Evolutionary conservation across 2,329 filamentous ascomycete species (phyloP), one percentile per base, ranked within the genome.

Genomic region (Neodidymelliopsis sp.): DNA sequence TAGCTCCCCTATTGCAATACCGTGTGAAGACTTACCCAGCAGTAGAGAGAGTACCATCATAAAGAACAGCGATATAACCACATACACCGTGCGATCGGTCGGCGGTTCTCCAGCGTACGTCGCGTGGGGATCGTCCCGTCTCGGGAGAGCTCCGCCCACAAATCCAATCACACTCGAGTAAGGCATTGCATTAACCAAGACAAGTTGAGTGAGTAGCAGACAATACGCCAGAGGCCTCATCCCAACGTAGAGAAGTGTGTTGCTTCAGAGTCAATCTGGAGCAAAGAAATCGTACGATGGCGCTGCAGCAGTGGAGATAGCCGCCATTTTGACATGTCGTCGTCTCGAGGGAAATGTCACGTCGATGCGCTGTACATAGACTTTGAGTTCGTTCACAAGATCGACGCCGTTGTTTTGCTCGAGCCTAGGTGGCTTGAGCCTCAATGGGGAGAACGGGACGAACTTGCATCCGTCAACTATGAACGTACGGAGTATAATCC

Each of bases 21-120:
- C 15, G 11, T 27, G 29, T 29, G 15, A 16, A 16, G 4, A 28
- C 43, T 13, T 55, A 55, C 54, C 52, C 18, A 57, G 34, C 4
- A 55, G 31, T 20, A 53, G 11, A 6, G 54, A 54, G 8, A 57
- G 18, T 10, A 53, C 11, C 39, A 57, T 53, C 24, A 49, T 53
- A n/a, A 38, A 49, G 18, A 50, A 40, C n/a, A 57, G n/a, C 8
- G 52, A 49, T 31, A 57, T 11, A 15, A 47, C 24, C 9, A 42
- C 40, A 19, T 40, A 49, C 12, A 55, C 41, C 4, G 48, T 55
- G 7, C 54, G 44, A 22, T 51, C 51, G 4, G 13, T 31, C 8
- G 54, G 44, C 7, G 25, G 43, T 35, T 57, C 54, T 12, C 52
- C 51, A 28, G 33, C 34, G 15, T 46, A 46, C 9, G 22, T 38